Base-by-base conservation (phyloP, 768 basidiomycete species). In the Mycena epipterygia region DNA sequence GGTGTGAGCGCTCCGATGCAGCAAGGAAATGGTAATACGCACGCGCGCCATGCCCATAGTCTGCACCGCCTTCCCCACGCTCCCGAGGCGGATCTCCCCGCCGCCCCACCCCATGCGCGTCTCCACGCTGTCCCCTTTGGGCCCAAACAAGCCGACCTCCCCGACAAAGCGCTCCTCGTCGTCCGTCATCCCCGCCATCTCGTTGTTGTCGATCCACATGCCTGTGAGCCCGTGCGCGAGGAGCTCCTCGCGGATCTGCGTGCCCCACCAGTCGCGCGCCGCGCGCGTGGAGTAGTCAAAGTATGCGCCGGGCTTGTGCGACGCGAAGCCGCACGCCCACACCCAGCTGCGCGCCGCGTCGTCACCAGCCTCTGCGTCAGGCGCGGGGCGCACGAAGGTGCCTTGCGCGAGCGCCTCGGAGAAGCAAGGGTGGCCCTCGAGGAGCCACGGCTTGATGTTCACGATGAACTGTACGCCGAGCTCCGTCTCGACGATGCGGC, bases 11-110 rank as follows among this genome's bases (percentile, higher is more conserved):
- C 11, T 13, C 13, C 21, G n/a, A 23, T 32, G n/a, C 21, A 32
- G 0, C 17, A 14, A 37, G 1, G 21, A 21, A 61, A 9, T 0
- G 8, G 12, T n/a, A 58, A 30, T 14, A 63, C 67, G 14, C 16
- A 73, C 72, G 17, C 72, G 59, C 37, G 72, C 72, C 72, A 73
- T 73, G 17, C 72, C 72, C 72, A 73, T 73, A 6, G 72, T 73
- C 61, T 73, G 72, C 11, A 73, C 32, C 48, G 65, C 72, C 65
- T 70, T 70, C 19, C 72, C 72, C 17, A 73, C 72, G 49, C 72
- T 73, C 67, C 72, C 72, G 8, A 73, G 42, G 37, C 72, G 64
- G 8, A 62, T 64, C 57, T 70, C 68, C 27, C 72, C 72, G 29
- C 68, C 68, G 33, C 60, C 68, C 72, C 72, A 73, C 29, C 72